Conservation (phyloP, 257 asterid species). For the Petunia secreta region DNA sequence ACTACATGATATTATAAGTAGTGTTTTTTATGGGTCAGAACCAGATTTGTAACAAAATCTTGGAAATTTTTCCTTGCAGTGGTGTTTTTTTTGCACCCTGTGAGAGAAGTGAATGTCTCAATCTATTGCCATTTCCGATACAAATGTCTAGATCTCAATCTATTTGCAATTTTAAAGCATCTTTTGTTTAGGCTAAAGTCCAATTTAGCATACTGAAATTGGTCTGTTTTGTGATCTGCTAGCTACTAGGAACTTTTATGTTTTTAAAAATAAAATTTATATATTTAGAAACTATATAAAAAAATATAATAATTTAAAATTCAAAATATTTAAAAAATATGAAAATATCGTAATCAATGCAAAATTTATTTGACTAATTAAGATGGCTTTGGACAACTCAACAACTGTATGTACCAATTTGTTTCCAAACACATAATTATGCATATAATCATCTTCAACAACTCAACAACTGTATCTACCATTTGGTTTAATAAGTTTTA, state of each 20-base stretch:
- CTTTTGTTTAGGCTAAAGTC: neutral
- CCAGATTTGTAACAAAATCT: conserved; percentile 20
- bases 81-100: conserved; percentile 39
- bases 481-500: too few species aligned
- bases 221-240: neutral
- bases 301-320: too few species aligned
- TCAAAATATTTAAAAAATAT: too few species aligned
- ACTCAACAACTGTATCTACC: too few species aligned
- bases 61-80: conserved; percentile 39
- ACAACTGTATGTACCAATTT: too few species aligned
- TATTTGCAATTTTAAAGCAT: neutral
- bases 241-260: neutral
- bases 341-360: too few species aligned
- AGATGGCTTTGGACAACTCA: too few species aligned
- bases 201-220: neutral
- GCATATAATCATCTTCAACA: too few species aligned
- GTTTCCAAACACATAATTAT: too few species aligned
- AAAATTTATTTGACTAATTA: too few species aligned
- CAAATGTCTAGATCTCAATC: neutral
- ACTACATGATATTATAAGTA: conserved; percentile 20
- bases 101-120: conserved; percentile 27
- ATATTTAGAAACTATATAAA: too few species aligned
- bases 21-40: conserved; percentile 36
- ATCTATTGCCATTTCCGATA: neutral
- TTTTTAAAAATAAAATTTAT: too few species aligned